Evolutionary conservation across 768 basidiomycete genomes (phyloP).

Genomic region (Termitomyces sp.): DNA sequence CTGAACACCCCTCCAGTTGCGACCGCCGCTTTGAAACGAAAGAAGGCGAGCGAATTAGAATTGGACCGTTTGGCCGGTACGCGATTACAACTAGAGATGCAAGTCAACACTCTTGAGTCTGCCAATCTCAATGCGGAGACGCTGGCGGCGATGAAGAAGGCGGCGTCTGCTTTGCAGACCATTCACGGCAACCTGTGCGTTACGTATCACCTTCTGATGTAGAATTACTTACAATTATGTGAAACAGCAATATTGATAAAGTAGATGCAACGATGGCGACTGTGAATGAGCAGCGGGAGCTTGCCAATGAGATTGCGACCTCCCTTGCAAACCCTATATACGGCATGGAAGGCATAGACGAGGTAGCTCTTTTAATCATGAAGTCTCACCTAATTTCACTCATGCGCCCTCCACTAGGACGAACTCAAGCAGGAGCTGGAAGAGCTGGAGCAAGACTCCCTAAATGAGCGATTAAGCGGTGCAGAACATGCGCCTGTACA

Average conservation of each 20-base stretch:
- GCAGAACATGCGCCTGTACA: conserved; percentile 91
- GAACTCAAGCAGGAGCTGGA: conserved; percentile 76
- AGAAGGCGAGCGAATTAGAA: conserved; percentile 86
- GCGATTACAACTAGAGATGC: conserved; percentile 89
- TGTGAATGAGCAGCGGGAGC: conserved; percentile 86
- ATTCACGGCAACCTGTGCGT: conserved; percentile 90
- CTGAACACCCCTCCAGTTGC: conserved; percentile 51
- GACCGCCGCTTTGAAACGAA: conserved; percentile 84
- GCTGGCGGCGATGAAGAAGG: conserved; percentile 96
- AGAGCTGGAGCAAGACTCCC: conserved; percentile 81
- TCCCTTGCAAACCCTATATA: conserved; percentile 72
- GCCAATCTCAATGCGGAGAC: conserved; percentile 98
- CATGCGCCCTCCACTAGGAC: conserved; percentile 41
- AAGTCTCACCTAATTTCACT: conserved; percentile 6
- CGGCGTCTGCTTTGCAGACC: conserved; percentile 78
- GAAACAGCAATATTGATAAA: conserved; percentile 69
- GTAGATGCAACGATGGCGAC: conserved; percentile 87
- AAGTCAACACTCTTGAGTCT: conserved; percentile 94
- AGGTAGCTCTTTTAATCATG: conserved; percentile 44
- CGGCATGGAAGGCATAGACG: conserved; percentile 53
- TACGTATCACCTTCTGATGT: not conserved
- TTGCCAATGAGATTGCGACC: conserved; percentile 90
- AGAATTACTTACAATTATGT: not conserved
- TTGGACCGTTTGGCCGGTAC: conserved; percentile 82
- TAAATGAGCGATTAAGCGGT: conserved; percentile 78